These are phyloP conservation scores for Pleurotus salmoneostramineus DNA, from an alignment of 768 basidiomycete species.

Conservation along the genomic window DNA sequence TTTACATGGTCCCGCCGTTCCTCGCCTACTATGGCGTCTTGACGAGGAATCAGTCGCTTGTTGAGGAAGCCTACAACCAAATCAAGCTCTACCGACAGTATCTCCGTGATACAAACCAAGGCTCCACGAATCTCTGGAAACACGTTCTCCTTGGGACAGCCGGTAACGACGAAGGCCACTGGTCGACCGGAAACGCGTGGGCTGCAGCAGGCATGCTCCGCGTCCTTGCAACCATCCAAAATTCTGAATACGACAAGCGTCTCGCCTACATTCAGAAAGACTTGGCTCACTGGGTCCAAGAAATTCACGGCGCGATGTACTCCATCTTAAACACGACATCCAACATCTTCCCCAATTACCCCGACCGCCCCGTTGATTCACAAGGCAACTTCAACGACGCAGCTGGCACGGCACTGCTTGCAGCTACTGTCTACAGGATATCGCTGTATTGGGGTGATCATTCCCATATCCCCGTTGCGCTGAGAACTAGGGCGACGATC, in stretches of 20 bases:
- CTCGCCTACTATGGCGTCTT: conserved; percentile 77
- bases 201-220: conserved; percentile 85
- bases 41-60: conserved; percentile 51
- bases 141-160: conserved; percentile 62
- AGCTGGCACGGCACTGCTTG: conserved; percentile 70
- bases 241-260: conserved; percentile 48
- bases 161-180: conserved; percentile 63
- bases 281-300: conserved; percentile 59
- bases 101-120: conserved; percentile 39
- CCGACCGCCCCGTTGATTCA: conserved; percentile 36
- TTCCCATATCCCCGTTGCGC: conserved; percentile 52
- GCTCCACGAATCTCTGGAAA: conserved; percentile 60
- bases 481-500: conserved; percentile 44
- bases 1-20: conserved; percentile 87
- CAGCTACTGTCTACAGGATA: conserved; percentile 72
- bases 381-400: conserved; percentile 65
- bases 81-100: conserved; percentile 67
- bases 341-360: conserved; percentile 68
- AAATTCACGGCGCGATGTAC: conserved; percentile 77
- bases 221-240: conserved; percentile 69
- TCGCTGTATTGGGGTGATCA: conserved; percentile 50
- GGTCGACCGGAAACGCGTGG: conserved; percentile 90
- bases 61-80: conserved; percentile 67
- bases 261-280: conserved; percentile 52
- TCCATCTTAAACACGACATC: conserved; percentile 24